phyloP scores from a whole-genome alignment of 2,329 filamentous ascomycete genomes.

The Diaporthe citri region DNA sequence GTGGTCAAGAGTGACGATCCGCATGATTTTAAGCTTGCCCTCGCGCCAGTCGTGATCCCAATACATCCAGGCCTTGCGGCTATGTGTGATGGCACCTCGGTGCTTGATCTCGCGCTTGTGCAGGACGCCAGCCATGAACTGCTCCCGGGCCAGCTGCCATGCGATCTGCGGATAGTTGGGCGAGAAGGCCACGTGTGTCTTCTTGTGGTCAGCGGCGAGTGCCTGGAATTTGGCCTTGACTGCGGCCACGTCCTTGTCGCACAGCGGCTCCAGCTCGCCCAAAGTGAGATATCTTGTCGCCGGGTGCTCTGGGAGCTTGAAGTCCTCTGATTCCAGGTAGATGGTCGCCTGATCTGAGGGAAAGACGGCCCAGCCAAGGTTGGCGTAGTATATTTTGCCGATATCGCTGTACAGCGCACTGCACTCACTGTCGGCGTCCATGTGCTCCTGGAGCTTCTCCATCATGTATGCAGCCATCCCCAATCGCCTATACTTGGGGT shows the following conservation, averaged over 20 bases:
- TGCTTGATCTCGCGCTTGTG: constrained; percentile 39
- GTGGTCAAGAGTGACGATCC: constrained; percentile 43
- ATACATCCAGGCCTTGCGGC: constrained; percentile 48
- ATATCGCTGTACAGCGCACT: constrained; percentile 53
- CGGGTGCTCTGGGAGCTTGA: constrained; percentile 41
- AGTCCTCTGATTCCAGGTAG: constrained; percentile 43
- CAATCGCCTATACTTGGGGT: constrained; percentile 48
- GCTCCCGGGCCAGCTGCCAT: constrained; percentile 51
- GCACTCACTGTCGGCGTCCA: constrained; percentile 51
- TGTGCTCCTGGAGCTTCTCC: constrained; percentile 48
- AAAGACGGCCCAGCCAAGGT: constrained; percentile 52
- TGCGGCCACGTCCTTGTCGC: constrained; percentile 46
- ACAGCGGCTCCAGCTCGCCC: constrained; percentile 45
- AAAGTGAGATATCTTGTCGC: constrained; percentile 44
- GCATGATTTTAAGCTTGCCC: constrained; percentile 48
- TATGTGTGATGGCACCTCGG: constrained; percentile 45
- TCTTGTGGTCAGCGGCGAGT: constrained; percentile 44
- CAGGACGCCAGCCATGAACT: constrained; percentile 46
- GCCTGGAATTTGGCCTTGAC: constrained; percentile 44
- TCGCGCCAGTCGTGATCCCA: constrained; percentile 53
- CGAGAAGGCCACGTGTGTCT: constrained; percentile 50
- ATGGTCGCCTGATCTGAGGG: constrained; percentile 51
- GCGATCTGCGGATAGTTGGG: constrained; percentile 47
- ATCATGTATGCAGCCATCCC: constrained; percentile 54
- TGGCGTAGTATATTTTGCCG: constrained; percentile 49